Base-by-base conservation (phyloP, 108 stramenopile genomes). In the Nannochloropsis salina region DNA sequence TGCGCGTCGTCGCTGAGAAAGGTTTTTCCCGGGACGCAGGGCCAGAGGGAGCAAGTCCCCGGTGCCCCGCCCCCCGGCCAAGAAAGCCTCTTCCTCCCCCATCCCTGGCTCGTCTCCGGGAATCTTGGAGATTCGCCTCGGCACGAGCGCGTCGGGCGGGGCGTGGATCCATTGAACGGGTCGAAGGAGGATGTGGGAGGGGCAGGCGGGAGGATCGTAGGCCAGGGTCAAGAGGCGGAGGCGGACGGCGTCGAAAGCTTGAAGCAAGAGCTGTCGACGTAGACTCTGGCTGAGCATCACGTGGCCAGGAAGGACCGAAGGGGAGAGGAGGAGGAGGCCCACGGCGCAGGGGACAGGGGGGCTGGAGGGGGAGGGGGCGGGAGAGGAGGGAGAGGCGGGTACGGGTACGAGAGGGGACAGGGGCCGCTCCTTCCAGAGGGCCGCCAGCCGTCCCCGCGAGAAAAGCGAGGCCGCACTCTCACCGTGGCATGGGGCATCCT, bases 31-130 rank as follows among this genome's bases (percentile, higher is more conserved):
- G 41, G 31, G 47, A 47, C 6, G 12, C 41, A 22, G 11, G 82
- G 82, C 31, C 0, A 31, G 82, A 41, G 42, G 2, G 9, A 9
- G 82, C 10, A 43, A 9, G 5, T 0, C 18, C 82, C 42, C 74
- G 82, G 15, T n/a, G 44, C 10, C 61, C 42, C 43, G 18, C 0
- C 82, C 42, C 47, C 44, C 45, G 81, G n/a, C 31, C 81, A 21
- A 18, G 85, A 45, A 82, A 47, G 82, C 61, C 86, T 82, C 84
- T 42, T 85, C 84, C 47, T 42, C 84, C 20, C 61, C 41, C 22
- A 2, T 21, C 12, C 86, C 47, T 3, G 82, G 86, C 45, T 86
- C 83, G 1, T 31, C 31, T 31, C 31, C 31, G 31, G 31, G 31
- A 31, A 31, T 31, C 31, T 31, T 0, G 31, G 31, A 31, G 31